Evolutionary conservation across 2,329 filamentous ascomycete genomes (phyloP), one percentile per base, ranked within the genome.

Genomic region (Parastagonospora avenae): DNA sequence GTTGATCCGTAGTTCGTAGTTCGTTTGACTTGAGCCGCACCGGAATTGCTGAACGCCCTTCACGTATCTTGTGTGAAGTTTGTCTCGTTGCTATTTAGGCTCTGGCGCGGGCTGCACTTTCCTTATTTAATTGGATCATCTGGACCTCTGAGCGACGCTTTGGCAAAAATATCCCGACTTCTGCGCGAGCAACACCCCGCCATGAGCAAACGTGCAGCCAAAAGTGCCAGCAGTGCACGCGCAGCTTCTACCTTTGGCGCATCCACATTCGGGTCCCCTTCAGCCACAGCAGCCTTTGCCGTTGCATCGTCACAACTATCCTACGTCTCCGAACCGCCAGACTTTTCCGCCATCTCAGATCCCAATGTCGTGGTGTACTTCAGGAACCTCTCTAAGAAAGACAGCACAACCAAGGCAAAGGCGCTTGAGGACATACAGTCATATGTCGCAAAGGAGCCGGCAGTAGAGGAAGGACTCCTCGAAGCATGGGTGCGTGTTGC

Each of bases 351-450:
- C 37, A 85, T 99, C 52, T 88, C 86, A 38, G 87, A 96, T 63
- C 83, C 92, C 7, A 89, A 94, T 66, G 80, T 93, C 32, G 85
- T 93, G 32, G 92, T 97, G 11, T 85, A 87, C n/a, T 91, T 97
- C 77, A 96, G 97, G 75, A 96, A 95, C 63, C 76, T 97, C 3
- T 82, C 87, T 43, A 99, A 97, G 77, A 96, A 94, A 75, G 93
- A 97, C 76, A 88, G 87, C 66, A 96, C 86, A 9, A 99, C 94
- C 32, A 96, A 96, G 71, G 82, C 88, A 7, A 96, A 93, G 72
- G 93, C 91, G 0, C 78, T 99, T 27, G 92, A 97, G 63, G 93
- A 97, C 45, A 76, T 99, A 15, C 81, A 91, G 41, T 72, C 82
- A 30, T 83, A 89, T 67, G 78, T 90, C 33, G 36, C 81, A 71